Evolutionary conservation across 352 stramenopile species (phyloP).

Genomic region (Globisporangium sylvaticum): DNA sequence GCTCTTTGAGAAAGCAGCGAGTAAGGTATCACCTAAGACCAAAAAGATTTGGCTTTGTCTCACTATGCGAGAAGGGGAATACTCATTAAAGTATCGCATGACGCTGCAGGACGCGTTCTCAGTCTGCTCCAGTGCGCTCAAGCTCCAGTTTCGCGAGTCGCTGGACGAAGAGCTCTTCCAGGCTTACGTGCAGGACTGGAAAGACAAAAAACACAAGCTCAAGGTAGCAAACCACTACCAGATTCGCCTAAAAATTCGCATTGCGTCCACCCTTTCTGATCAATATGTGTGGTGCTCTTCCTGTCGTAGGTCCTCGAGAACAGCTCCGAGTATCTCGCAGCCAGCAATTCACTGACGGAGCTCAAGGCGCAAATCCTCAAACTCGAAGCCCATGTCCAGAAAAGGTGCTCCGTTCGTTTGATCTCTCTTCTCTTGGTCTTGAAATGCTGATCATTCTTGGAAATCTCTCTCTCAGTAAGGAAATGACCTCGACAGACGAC

Average conservation of each 20-base stretch:
- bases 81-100: neutral
- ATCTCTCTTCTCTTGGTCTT: neutral
- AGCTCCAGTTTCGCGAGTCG: conserved; percentile 48
- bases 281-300: no score
- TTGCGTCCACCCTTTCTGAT: neutral
- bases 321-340: neutral
- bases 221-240: conserved; percentile 17
- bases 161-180: conserved; percentile 59
- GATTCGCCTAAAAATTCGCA: neutral
- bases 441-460: neutral
- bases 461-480: conserved; percentile 4
- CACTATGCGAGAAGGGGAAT: neutral
- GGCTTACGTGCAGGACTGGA: conserved; percentile 52
- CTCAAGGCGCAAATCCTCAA: conserved; percentile 2
- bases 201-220: conserved; percentile 19
- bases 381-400: neutral
- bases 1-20: conserved; percentile 53
- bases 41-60: neutral
- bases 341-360: neutral
- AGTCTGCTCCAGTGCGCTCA: conserved; percentile 48
- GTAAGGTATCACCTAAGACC: conserved; percentile 23
- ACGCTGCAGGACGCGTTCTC: conserved; percentile 45
- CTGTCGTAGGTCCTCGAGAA: neutral
- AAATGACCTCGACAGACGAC: conserved; percentile 1
- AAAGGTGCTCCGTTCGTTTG: neutral